These are phyloP conservation scores for Oemleria cerasiformis DNA, from an alignment of 306 rosid species.

Conservation along the genomic window DNA sequence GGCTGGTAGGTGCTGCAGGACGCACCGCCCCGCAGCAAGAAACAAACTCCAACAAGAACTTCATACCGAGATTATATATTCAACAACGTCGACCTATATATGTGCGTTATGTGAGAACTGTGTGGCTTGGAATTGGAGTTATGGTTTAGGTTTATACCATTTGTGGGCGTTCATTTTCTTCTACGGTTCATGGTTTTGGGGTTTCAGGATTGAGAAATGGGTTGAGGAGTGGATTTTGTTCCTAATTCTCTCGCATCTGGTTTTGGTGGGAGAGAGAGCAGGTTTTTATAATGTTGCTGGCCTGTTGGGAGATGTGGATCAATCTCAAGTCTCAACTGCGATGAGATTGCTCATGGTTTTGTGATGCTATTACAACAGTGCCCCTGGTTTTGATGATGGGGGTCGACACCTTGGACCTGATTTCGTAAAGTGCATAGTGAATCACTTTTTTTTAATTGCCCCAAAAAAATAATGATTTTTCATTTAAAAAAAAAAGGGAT, in stretches of 20 bases:
- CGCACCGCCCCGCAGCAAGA: slow-evolving; percentile 40
- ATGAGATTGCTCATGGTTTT: not conserved
- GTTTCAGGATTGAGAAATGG: not conserved
- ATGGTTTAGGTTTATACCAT: not conserved
- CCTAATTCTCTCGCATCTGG: not conserved
- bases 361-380: slow-evolving; percentile 8
- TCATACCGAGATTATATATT: slow-evolving; percentile 21
- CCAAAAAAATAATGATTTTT: no score
- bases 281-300: slow-evolving; percentile 6
- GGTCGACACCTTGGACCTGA: not conserved
- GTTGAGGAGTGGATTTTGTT: slow-evolving; percentile 9
- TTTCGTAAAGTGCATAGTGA: no score
- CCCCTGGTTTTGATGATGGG: not conserved
- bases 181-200: not conserved
- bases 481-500: no score
- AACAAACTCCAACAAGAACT: slow-evolving; percentile 41
- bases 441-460: no score
- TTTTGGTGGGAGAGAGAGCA: not conserved
- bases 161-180: not conserved
- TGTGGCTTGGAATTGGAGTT: not conserved
- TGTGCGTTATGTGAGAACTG: not conserved
- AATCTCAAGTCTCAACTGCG: not conserved
- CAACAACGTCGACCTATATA: not conserved
- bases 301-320: slow-evolving; percentile 1
- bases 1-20: not conserved